These are phyloP conservation scores for Candida bentonensis DNA, from an alignment of 805 yeast genomes.

Conservation along the genomic window DNA sequence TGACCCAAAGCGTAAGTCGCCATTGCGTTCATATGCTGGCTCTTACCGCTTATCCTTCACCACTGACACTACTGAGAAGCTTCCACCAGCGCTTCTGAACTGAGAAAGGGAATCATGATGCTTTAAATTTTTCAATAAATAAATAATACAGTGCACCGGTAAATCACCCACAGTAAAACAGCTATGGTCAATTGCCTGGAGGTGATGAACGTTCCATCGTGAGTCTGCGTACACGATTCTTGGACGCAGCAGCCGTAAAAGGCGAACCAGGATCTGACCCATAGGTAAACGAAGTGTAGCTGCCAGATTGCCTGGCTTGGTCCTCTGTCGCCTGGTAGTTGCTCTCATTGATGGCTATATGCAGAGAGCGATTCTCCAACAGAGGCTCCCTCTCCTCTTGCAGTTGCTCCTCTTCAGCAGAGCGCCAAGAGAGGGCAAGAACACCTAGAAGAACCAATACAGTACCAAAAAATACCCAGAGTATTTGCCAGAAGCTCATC, in stretches of 20 bases:
- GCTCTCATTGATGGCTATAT: neutral
- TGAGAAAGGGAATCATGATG: neutral
- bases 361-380: neutral
- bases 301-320: neutral
- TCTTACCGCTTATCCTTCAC: neutral
- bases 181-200: too few species aligned
- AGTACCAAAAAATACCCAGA: constrained; percentile 37
- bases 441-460: constrained; percentile 41
- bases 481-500: constrained; percentile 22
- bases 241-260: neutral
- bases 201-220: neutral
- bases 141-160: neutral
- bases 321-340: neutral
- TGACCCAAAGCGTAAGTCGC: neutral
- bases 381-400: neutral
- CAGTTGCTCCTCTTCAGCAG: neutral
- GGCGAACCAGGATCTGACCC: constrained; percentile 1
- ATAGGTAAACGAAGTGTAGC: neutral
- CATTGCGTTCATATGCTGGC: neutral
- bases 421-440: constrained; percentile 44
- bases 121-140: neutral
- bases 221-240: neutral
- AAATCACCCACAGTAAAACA: too few species aligned
- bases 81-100: neutral
- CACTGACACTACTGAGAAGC: neutral